Evolutionary conservation across 2,329 filamentous ascomycete genomes (phyloP), one percentile per base, ranked within the genome.

Genomic region (Xylariaceae sp.): DNA sequence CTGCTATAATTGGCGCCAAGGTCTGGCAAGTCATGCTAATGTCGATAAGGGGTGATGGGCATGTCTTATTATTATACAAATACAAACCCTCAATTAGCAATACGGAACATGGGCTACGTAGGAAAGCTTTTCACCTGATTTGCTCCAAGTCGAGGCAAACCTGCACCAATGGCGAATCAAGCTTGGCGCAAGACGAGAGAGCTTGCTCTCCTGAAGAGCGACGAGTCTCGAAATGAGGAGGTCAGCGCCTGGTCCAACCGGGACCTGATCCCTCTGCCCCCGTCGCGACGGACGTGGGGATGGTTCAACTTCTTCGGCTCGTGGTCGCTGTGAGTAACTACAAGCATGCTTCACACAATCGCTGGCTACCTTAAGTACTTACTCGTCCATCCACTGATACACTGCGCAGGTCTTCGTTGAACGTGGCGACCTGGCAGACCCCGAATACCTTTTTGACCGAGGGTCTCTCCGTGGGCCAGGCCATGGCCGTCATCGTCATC

Each of bases 221-320:
- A 65, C 35, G 54, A 57, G 25, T 45, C 48, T 8, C 55, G 53
- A 28, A 56, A 64, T 37, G 63, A 67, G 39, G 59, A 67, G 37
- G 65, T 64, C 2, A 59, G 62, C 26, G 55, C 60, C 12, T 71
- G 67, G 67, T 67, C 62, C 13, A 70, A 70, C 35, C 63, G 61
- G 43, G 58, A 58, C 22, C 43, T 60, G 23, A 52, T 55, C 9
- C 55, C 56, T 4, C 42, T 60, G 5, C 50, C 66, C 14, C 57
- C 60, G 1, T 56, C 59, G 32, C 49, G 62, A 25, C 51, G 64
- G 35, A 68, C 64, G 14, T 68, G 65, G 65, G 62, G 65, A 53
- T 50, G 64, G 6, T 53, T 68, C 40, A 59, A 62, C 36, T 65
- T 56, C 46, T 65, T 64, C 36, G 63, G 62, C 49, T 58, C 44